Conservation (phyloP, 768 basidiomycete genomes). For the Phlegmacium glaucopus region DNA sequence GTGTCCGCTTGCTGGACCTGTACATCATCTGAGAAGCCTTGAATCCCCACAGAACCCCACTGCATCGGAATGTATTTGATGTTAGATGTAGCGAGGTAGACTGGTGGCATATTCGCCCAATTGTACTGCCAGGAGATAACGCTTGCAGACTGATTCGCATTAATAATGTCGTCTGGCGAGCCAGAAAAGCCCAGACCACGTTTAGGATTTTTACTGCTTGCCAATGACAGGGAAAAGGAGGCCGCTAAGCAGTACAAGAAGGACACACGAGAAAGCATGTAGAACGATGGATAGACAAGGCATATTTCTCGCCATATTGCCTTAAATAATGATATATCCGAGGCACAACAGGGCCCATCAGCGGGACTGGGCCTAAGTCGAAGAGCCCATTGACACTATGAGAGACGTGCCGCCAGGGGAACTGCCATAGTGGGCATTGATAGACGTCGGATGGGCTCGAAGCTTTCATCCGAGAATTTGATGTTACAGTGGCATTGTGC, state of each 20-base stretch:
- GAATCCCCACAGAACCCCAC: conserved; percentile 42
- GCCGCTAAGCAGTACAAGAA: conserved; percentile 14
- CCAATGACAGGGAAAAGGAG: conserved; percentile 14
- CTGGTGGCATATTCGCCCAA: conserved; percentile 47
- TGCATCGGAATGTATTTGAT: conserved; percentile 52
- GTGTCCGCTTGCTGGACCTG: conserved; percentile 44
- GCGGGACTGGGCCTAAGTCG: conserved; percentile 20
- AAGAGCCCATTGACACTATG: conserved; percentile 25
- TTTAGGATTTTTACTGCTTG: conserved; percentile 35
- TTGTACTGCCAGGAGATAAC: conserved; percentile 50
- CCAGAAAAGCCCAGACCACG: conserved; percentile 46
- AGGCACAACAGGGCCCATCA: conserved; percentile 11
- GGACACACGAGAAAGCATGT: conserved; percentile 25
- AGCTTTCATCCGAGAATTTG: too few relatives aligned
- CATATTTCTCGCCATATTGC: conserved; percentile 2
- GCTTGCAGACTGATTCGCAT: conserved; percentile 43
- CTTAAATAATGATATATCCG: conserved; percentile 10
- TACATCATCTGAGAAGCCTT: conserved; percentile 35
- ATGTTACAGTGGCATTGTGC: too few relatives aligned
- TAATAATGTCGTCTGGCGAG: conserved; percentile 38
- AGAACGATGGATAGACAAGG: conserved; percentile 10
- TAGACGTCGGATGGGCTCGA: too few relatives aligned
- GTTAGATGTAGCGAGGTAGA: conserved; percentile 38
- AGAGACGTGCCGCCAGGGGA: conserved; percentile 33
- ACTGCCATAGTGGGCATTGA: conserved; percentile 29